Conservation (phyloP, 1,284 basidiomycete species). For the Pyrrhoderma lamaoense region DNA sequence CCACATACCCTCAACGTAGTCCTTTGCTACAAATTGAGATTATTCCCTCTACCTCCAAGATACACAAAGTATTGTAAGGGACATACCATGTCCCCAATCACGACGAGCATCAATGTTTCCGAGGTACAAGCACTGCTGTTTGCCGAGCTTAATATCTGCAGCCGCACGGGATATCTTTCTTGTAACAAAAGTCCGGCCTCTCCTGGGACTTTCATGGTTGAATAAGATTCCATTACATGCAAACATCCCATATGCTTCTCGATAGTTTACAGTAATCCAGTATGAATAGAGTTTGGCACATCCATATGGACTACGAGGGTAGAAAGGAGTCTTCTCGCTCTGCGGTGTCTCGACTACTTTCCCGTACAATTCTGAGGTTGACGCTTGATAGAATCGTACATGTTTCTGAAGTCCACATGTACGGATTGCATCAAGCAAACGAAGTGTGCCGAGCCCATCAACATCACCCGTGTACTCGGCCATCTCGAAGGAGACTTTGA, state of each 20-base stretch:
- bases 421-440: conserved; percentile 85
- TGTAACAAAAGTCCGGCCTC: conserved; percentile 89
- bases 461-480: conserved; percentile 94
- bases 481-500: conserved; percentile 97
- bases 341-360: conserved; percentile 89
- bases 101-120: conserved; percentile 87
- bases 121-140: conserved; percentile 81
- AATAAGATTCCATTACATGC: conserved; percentile 88
- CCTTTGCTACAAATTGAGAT: conserved; percentile 28
- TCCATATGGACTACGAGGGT: conserved; percentile 87
- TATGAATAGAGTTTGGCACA: conserved; percentile 85
- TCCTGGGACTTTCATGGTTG: conserved; percentile 90
- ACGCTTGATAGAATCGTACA: conserved; percentile 88
- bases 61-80: conserved; percentile 13
- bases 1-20: conserved; percentile 95
- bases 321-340: conserved; percentile 88
- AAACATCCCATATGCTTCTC: conserved; percentile 89
- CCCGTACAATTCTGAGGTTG: conserved; percentile 89
- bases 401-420: conserved; percentile 86
- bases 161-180: conserved; percentile 87
- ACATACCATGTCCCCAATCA: conserved; percentile 88
- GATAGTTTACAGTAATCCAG: conserved; percentile 89
- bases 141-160: conserved; percentile 81
- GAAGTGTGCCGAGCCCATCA: conserved; percentile 84
- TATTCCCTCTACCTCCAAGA: neutral